Conservation (phyloP, 805 yeast genomes). For the Yarrowia porcina region DNA sequence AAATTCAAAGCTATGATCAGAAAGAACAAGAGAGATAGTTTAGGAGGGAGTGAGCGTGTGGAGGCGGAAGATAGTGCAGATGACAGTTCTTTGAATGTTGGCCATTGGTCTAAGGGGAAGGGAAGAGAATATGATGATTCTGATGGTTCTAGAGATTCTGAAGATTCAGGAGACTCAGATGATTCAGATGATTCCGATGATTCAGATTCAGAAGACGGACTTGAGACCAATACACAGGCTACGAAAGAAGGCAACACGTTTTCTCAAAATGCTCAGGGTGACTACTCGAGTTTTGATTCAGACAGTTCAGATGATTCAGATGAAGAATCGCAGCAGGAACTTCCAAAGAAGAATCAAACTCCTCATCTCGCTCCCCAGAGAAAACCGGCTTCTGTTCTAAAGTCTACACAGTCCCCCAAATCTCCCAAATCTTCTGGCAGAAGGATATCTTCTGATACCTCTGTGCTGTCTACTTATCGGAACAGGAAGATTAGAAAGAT, state of each 20-base stretch:
- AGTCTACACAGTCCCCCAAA: too few species aligned
- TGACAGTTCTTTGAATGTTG: too few species aligned
- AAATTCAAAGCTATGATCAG: neutral
- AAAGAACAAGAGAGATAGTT: neutral
- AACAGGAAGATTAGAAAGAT: neutral
- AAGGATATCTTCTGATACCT: neutral
- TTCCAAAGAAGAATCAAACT: neutral
- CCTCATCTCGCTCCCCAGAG: neutral
- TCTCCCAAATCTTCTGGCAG: neutral
- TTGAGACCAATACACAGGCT: too few species aligned
- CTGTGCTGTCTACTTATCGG: neutral
- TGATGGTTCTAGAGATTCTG: neutral
- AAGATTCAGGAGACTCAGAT: neutral
- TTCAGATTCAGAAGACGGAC: too few species aligned
- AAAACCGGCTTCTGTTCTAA: too few species aligned
- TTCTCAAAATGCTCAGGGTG: too few species aligned
- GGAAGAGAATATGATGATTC: neutral
- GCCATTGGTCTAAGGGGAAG: too few species aligned
- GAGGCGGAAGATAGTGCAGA: too few species aligned
- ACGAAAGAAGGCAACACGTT: too few species aligned
- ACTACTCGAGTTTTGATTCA: too few species aligned
- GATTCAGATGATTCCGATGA: too few species aligned
- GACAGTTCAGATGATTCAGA: neutral
- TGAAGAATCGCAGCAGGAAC: neutral
- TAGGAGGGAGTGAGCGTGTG: too few species aligned